Conservation (phyloP, 2,329 filamentous ascomycete genomes). For the Ilyonectria sp. region DNA sequence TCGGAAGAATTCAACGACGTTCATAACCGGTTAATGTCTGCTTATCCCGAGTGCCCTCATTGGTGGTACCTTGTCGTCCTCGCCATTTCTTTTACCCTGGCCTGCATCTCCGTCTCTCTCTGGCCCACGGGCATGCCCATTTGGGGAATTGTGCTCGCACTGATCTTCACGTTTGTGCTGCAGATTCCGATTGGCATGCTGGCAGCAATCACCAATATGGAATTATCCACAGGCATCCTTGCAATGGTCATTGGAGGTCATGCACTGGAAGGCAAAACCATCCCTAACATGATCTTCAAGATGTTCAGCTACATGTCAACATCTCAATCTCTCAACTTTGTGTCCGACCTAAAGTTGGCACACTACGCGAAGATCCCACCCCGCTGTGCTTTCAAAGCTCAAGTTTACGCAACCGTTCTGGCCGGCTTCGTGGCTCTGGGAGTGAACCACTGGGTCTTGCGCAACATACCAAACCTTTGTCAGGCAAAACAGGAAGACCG, state of each 20-base stretch:
- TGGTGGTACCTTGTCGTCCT: slow-evolving; percentile 69
- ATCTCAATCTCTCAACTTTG: slow-evolving; percentile 72
- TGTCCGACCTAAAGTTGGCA: slow-evolving; percentile 72
- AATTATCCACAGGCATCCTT: slow-evolving; percentile 74
- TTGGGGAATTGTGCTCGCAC: slow-evolving; percentile 66
- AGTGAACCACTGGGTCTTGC: slow-evolving; percentile 73
- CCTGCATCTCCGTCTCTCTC: slow-evolving; percentile 54
- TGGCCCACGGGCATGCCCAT: slow-evolving; percentile 67
- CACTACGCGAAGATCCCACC: slow-evolving; percentile 75
- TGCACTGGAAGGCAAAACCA: slow-evolving; percentile 74
- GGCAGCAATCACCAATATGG: slow-evolving; percentile 69
- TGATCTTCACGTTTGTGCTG: slow-evolving; percentile 66
- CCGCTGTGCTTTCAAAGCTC: slow-evolving; percentile 67
- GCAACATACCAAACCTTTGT: slow-evolving; percentile 72
- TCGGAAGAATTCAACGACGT: slow-evolving; percentile 57
- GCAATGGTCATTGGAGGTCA: slow-evolving; percentile 79
- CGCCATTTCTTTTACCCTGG: slow-evolving; percentile 61
- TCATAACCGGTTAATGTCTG: slow-evolving; percentile 53
- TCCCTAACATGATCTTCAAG: slow-evolving; percentile 82
- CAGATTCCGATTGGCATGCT: slow-evolving; percentile 71
- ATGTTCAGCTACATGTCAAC: slow-evolving; percentile 76
- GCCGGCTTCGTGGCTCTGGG: slow-evolving; percentile 69
- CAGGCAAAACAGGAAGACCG: slow-evolving; percentile 62
- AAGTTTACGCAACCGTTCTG: slow-evolving; percentile 68
- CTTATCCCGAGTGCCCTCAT: slow-evolving; percentile 62